Percentiles rank a stretch among this genome's conserved stretches.
Evolutionary conservation across 768 basidiomycete species (phyloP).

Genomic region (Hypholoma fasciculare): DNA sequence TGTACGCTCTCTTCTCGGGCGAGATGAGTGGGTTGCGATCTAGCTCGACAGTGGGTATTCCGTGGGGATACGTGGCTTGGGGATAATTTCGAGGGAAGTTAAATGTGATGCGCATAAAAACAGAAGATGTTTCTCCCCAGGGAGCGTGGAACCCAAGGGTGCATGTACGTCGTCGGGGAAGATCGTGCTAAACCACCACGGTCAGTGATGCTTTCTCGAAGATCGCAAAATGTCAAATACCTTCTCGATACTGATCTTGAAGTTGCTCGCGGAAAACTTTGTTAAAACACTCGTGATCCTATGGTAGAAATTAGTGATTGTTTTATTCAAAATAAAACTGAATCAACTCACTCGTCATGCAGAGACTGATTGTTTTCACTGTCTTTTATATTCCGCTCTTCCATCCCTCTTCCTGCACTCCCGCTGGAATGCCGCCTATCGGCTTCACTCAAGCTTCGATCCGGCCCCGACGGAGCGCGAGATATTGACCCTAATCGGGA

Average conservation of each 20-base stretch:
- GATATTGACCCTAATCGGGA: slow-evolving; percentile 51
- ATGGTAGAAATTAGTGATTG: not conserved
- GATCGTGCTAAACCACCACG: slow-evolving; percentile 51
- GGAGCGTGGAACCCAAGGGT: slow-evolving; percentile 88
- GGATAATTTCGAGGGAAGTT: slow-evolving; percentile 87
- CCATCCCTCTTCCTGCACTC: slow-evolving; percentile 36
- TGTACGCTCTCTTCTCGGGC: slow-evolving; percentile 71
- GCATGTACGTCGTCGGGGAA: slow-evolving; percentile 73
- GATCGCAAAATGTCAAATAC: slow-evolving; percentile 33
- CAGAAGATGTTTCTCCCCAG: slow-evolving; percentile 85
- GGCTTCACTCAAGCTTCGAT: slow-evolving; percentile 18
- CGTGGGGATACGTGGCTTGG: slow-evolving; percentile 55
- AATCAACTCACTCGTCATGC: slow-evolving; percentile 67
- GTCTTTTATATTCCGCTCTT: slow-evolving; percentile 31
- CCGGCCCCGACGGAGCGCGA: slow-evolving; percentile 24
- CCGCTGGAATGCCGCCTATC: slow-evolving; percentile 43
- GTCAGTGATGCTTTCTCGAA: not conserved
- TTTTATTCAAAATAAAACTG: not conserved
- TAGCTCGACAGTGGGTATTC: slow-evolving; percentile 75
- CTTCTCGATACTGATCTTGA: slow-evolving; percentile 84
- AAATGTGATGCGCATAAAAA: slow-evolving; percentile 87
- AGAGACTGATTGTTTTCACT: slow-evolving; percentile 46
- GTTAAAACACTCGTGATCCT: slow-evolving; percentile 77
- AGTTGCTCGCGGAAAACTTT: slow-evolving; percentile 51
- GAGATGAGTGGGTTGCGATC: slow-evolving; percentile 84